These are phyloP conservation scores for Liquidambar formosana DNA, from an alignment of 164 flowering plant genomes.

Conservation along the genomic window DNA sequence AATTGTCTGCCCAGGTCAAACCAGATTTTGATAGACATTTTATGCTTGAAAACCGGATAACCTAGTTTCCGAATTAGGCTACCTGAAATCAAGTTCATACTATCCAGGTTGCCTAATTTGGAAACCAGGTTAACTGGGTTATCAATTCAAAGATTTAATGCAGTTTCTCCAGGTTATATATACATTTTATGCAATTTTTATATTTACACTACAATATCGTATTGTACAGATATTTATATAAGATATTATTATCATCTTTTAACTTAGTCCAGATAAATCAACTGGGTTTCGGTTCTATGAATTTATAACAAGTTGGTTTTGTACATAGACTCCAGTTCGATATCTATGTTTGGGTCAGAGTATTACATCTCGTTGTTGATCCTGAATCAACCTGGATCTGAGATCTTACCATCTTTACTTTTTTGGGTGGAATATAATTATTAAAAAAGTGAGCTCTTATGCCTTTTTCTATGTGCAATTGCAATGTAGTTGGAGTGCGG, in stretches of 20 bases:
- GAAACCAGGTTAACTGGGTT: not conserved
- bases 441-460: not conserved
- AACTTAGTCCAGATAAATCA: too few relatives aligned
- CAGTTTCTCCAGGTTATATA: not conserved
- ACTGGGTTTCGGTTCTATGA: too few relatives aligned
- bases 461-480: slow-evolving; percentile 11
- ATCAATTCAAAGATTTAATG: not conserved
- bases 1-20: not conserved
- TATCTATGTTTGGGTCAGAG: too few relatives aligned
- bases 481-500: slow-evolving; percentile 78
- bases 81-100: not conserved
- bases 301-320: too few relatives aligned
- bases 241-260: too few relatives aligned
- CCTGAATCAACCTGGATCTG: not conserved
- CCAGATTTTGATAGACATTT: not conserved
- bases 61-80: too few relatives aligned
- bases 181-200: too few relatives aligned
- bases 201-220: too few relatives aligned
- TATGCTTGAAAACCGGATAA: too few relatives aligned
- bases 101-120: not conserved
- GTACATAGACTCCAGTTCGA: too few relatives aligned
- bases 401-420: not conserved
- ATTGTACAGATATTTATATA: too few relatives aligned
- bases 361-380: too few relatives aligned
- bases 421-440: not conserved